Evolutionary conservation across 2,329 filamentous ascomycete genomes (phyloP), one percentile per base, ranked within the genome.

Genomic region (Amauroascus verrucosus): DNA sequence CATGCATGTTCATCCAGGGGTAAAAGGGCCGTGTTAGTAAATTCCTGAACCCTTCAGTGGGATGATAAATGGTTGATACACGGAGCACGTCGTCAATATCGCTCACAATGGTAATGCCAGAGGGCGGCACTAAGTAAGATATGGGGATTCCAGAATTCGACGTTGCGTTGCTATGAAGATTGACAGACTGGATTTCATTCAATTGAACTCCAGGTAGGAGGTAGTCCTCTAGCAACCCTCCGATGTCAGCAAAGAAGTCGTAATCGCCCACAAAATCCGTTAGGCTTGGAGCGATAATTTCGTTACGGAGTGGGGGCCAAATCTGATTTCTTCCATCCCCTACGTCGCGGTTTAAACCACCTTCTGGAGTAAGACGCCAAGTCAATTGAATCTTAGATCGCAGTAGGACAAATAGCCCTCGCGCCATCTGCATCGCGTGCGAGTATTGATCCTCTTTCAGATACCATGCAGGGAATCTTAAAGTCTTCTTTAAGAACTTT

Each of bases 71-170:
- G 68, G 88, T 86, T 53, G 86, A 90, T 1, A 89, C 72, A n/a
- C 86, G 81, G 0, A 89, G 77, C 54, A 88, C 88, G 63, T 90
- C 86, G 60, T 89, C 86, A 57, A 90, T 86, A 62, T 90, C 86
- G 1, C 82, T 86, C 60, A 90, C 72, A 56, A 90, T 75, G 0
- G 86, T 89, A 20, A 88, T 69, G 16, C 86, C 86, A 13, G 75
- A 72, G 0, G 80, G 72, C 0, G 86, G 86, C 0, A 90, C 84
- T 1, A 90, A 77, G 63, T 87, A 90, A 0, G 84, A 83, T 0
- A 45, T 30, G 4, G 83, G 78, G 61, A 90, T 90, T 51, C 86
- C 86, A 1, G 77, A 79, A 41, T 76, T 65, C 37, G 38, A 22
- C 1, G 80, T 81, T 3, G 82, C 83, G 53, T 83, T 77, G 2